These are phyloP conservation scores for Phytophthora lateralis DNA, from an alignment of 352 stramenopile genomes.

Conservation along the genomic window DNA sequence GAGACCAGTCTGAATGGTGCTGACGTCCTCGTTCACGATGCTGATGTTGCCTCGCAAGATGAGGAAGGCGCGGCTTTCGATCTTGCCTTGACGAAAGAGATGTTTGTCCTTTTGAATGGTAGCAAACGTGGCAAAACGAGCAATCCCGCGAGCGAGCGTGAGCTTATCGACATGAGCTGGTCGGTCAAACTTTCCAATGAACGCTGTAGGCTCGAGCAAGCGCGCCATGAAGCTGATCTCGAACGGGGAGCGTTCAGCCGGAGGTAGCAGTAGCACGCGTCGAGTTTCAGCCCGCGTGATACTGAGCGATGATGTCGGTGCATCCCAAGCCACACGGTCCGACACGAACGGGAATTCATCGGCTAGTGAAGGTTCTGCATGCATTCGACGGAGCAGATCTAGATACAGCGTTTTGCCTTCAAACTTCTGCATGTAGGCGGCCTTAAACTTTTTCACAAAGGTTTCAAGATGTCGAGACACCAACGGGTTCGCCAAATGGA, in stretches of 20 bases:
- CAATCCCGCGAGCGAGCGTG: slow-evolving; percentile 57
- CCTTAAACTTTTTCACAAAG: slow-evolving; percentile 83
- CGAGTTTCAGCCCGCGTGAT: slow-evolving; percentile 72
- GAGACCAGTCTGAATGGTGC: slow-evolving; percentile 24
- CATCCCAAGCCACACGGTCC: slow-evolving; percentile 59
- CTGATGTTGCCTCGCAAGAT: slow-evolving; percentile 78
- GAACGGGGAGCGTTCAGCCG: slow-evolving; percentile 39
- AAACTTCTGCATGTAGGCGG: slow-evolving; percentile 78
- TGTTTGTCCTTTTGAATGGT: slow-evolving; percentile 57
- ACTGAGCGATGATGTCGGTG: slow-evolving; percentile 60
- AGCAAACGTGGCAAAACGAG: slow-evolving; percentile 54
- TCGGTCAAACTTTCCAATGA: slow-evolving; percentile 75
- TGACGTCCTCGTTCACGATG: slow-evolving; percentile 81
- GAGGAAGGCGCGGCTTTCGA: slow-evolving; percentile 80
- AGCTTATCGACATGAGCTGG: slow-evolving; percentile 51
- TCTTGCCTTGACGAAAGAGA: slow-evolving; percentile 72
- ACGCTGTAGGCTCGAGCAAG: slow-evolving; percentile 60
- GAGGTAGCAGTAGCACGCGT: slow-evolving; percentile 51
- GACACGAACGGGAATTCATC: slow-evolving; percentile 65
- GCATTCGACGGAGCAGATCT: slow-evolving; percentile 66
- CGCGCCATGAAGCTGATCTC: slow-evolving; percentile 64
- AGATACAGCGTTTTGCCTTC: slow-evolving; percentile 77
- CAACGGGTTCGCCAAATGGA: slow-evolving; percentile 69
- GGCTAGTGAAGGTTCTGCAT: slow-evolving; percentile 55
- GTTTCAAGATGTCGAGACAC: slow-evolving; percentile 71